A percentile compares a stretch with the other conserved stretches of the same genome.
Evolutionary conservation across 139 green algal species (phyloP).

Genomic region (Astrephomene gubernaculifera): DNA sequence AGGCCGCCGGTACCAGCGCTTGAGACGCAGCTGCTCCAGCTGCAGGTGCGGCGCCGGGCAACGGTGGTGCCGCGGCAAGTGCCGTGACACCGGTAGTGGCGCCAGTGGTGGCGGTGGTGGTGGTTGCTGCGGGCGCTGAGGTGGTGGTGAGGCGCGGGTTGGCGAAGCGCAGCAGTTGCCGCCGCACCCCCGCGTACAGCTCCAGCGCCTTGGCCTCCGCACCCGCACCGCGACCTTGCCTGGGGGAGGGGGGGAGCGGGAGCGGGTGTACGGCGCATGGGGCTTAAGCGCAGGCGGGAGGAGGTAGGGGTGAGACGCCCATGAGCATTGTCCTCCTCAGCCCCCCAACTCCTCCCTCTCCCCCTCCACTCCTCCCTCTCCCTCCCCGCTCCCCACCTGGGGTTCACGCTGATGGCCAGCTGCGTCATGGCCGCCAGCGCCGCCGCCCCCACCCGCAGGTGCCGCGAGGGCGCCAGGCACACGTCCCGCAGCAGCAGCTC

Average conservation of each 20-base stretch:
- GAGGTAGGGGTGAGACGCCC: background rate
- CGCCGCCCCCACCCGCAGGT: conserved; percentile 19
- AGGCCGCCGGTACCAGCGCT: background rate
- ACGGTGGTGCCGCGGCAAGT: background rate
- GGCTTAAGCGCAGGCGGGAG: background rate
- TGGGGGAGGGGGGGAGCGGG: background rate
- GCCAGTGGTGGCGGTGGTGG: background rate
- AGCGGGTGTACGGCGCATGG: background rate
- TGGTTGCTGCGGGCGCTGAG: background rate
- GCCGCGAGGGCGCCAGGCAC: conserved; percentile 21
- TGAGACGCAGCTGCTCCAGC: background rate
- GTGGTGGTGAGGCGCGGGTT: background rate
- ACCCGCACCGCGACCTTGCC: conserved; percentile 25
- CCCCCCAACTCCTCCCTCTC: background rate
- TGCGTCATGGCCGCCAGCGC: conserved; percentile 21
- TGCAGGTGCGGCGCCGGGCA: background rate
- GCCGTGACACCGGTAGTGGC: background rate
- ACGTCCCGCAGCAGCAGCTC: conserved; percentile 29
- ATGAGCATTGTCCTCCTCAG: background rate
- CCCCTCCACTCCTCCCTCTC: background rate
- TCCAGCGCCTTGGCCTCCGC: conserved; percentile 33
- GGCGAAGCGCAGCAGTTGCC: conserved; percentile 25
- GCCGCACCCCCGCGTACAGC: conserved; percentile 25
- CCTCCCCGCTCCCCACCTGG: conserved; percentile 1
- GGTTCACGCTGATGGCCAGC: conserved; percentile 25